Evolutionary conservation across 768 basidiomycete genomes (phyloP), one percentile per base, ranked within the genome.

Genomic region (Calocera cornea): DNA sequence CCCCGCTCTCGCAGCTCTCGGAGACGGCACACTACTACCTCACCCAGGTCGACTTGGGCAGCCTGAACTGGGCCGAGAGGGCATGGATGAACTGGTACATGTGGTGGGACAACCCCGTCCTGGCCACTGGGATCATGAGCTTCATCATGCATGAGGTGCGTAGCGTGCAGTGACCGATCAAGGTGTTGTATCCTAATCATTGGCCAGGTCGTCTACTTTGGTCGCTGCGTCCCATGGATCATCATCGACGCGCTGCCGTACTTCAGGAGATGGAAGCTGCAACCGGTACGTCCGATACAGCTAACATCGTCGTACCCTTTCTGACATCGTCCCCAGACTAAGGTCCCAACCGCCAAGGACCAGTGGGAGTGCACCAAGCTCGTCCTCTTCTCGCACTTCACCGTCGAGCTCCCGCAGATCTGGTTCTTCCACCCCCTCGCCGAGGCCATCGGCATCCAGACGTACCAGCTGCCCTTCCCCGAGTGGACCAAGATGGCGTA

Each of bases 341-440:
- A 97, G 76, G 72, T 90, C 1, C 92, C 94, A 3, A 86, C 92
- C 2, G 68, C 84, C 0, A 78, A 81, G 68, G 90, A 97, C 74
- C 93, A 97, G 76, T 95, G 92, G 93, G 87, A 90, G 54, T 98
- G 95, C 79, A 95, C 92, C 38, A 95, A 93, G 79, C 86, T 85
- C 69, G 95, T 99, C 34, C 82, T 99, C 1, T 86, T 92, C 75
- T 91, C 92, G 1, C 97, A 98, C 76, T 95, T 99, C 76, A 95
- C 93, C 34, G 86, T 97, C 68, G 95, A 98, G 78, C 81, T 93
- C 1, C 95, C 97, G 10, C 83, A 87, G 89, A 95, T 95, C 70
- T 90, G 87, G 86, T 78, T 90, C 34, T 95, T 94, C 84, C 92
- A 95, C 74, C 93, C 92, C 1, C 80, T 94, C 72, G 93, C 93